Base-by-base conservation (phyloP, 352 stramenopile species). In the Pilasporangium apinafurcum region DNA sequence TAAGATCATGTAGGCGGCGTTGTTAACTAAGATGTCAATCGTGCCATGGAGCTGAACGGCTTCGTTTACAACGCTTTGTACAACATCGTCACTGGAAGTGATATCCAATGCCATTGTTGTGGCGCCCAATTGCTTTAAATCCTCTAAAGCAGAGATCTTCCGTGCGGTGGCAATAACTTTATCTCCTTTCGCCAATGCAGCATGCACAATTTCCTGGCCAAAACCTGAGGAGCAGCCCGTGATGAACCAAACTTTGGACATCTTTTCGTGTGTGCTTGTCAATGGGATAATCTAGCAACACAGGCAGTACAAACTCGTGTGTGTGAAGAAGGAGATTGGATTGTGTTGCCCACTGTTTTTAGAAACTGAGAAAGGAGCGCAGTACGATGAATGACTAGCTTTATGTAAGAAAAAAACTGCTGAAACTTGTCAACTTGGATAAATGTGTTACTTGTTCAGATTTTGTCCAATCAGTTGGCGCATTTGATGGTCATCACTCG, bases 21-120 rank as follows among this genome's bases (percentile, higher is more conserved):
- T 78, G 44, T 78, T 74, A 7, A 74, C 61, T 13, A 78, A 40
- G 9, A 75, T 43, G 48, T 71, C 64, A 44, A 78, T 60, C n/a
- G 43, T 44, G 18, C 55, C 55, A 27, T 61, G 55, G 31, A 48
- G 38, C 2, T 21, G 44, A 13, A 57, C 25, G 14, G 59, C 54
- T 0, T 47, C n/a, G 6, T 40, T 38, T n/a, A 60, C 51, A n/a
- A 64, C 48, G 8, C 43, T 13, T 16, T 55, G 39, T 22, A 77
- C 36, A 9, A 51, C 45, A 27, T 58, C 52, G 32, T 73, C 59
- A 8, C 41, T 40, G 16, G 47, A 38, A 4, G 64, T 75, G 37
- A 75, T 53, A 27, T 75, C 60, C 31, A 75, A 38, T 22, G 57
- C 60, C 34, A 68, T 27, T 8, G 62, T 66, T 13, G 35, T 12